Base-by-base conservation (phyloP, 2,329 filamentous ascomycete genomes). In the Claviceps capensis region DNA sequence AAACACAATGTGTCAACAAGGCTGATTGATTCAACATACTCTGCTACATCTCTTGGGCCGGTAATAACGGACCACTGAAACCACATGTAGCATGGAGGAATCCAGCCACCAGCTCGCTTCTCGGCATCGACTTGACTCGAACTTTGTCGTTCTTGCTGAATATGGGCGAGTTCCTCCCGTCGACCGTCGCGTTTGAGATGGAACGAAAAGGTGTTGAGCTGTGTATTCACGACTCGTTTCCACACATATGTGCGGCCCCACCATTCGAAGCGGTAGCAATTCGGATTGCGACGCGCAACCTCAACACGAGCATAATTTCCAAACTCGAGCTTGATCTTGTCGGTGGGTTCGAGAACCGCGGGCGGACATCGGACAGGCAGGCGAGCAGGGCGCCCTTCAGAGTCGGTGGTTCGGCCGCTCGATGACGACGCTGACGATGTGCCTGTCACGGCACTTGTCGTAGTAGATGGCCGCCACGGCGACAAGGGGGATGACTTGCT, bases 261-360 rank as follows among this genome's bases (percentile, higher is more conserved):
- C 75, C 95, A 95, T 63, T 91, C 85, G 61, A 95, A 96, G 52
- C 89, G 86, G 66, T 96, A 97, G 55, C 81, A 79, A 69, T 89
- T 91, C 56, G 75, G 75, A 45, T 76, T 72, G 58, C 80, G 82
- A 49, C 87, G 81, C 58, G 79, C 82, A 49, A 98, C 71, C 57
- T 95, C 86, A 42, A 97, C 82, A 60, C 93, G 88, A 2, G 91
- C 91, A 65, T 98, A 98, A 71, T 97, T 98, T 58, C 88, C 94
- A 65, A 96, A 98, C 65, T 97, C 91, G 37, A 98, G 78, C 68
- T 89, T 87, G 65, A 91, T 86, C 38, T 78, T 84, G 66, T 95
- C 88, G 53, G 83, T 86, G 17, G 86, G 79, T 45, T 73, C 62
- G 50, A 68, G 70, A 23, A 65, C 64, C 30, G 59, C 54, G 40